Conservation (phyloP, 169 alveolate genomes). For the Cryptosporidium viatorum region DNA sequence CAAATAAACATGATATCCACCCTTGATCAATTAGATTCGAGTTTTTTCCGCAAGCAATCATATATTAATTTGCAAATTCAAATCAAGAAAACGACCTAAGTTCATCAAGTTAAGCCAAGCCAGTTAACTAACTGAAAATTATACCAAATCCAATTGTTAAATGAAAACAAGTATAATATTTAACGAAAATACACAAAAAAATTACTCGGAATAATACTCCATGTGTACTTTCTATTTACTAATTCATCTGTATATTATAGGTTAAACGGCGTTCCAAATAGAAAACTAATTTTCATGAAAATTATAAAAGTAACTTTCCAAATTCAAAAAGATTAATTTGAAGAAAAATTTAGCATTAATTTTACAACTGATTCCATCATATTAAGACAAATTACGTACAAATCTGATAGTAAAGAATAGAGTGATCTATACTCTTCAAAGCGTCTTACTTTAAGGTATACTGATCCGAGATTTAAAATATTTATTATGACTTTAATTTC, state of each 20-base stretch:
- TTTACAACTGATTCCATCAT: not conserved
- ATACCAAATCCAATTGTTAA: not conserved
- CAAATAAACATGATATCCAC: not conserved
- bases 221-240: not conserved
- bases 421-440: not conserved
- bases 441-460: not conserved
- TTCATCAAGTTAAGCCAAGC: not conserved
- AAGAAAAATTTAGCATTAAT: slow-evolving; percentile 3
- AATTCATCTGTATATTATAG: not conserved
- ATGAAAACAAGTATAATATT: not conserved
- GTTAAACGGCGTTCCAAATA: not conserved
- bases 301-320: not conserved
- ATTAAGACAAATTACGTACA: not conserved
- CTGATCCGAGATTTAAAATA: not conserved
- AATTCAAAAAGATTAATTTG: not conserved
- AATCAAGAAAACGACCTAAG: not conserved
- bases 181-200: not conserved
- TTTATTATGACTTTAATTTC: not conserved
- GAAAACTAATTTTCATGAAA: not conserved
- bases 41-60: too few species aligned
- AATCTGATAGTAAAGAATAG: not conserved
- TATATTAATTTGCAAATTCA: too few species aligned
- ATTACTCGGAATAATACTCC: not conserved
- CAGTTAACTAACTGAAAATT: not conserved
- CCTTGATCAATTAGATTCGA: too few species aligned